phyloP scores from a whole-genome alignment of 2,329 filamentous ascomycete genomes.

The Purpureocillium lavendulum region DNA sequence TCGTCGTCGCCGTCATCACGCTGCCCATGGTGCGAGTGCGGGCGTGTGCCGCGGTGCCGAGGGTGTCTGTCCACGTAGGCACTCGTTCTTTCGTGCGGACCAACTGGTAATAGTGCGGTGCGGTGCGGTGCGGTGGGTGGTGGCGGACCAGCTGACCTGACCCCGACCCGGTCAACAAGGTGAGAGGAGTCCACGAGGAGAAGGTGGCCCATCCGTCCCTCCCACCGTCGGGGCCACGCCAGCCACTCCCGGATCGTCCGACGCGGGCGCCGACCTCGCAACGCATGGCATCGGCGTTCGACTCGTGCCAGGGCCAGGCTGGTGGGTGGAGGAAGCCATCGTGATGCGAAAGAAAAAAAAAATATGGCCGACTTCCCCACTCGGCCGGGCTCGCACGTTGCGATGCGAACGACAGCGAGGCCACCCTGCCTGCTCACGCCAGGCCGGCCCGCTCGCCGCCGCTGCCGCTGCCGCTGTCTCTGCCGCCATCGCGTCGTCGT shows the following conservation, averaged over 20 bases:
- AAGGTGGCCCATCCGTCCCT: no score
- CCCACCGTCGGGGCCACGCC: neutral
- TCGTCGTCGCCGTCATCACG: no score
- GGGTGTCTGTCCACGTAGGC: no score
- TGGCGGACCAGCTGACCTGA: neutral
- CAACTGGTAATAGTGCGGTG: no score
- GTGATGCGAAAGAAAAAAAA: neutral
- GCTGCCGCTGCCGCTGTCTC: slow-evolving; percentile 4
- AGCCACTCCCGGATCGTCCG: neutral
- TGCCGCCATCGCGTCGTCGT: slow-evolving; percentile 4
- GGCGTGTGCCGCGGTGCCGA: no score
- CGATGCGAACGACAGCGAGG: no score
- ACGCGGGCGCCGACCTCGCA: neutral
- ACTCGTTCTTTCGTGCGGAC: no score
- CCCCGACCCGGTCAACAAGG: neutral
- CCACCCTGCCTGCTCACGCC: no score
- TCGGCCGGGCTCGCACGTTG: neutral
- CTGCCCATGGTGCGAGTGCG: no score
- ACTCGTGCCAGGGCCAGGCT: neutral
- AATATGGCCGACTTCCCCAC: neutral
- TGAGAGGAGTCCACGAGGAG: no score
- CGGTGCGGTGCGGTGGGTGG: neutral
- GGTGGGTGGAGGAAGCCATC: neutral
- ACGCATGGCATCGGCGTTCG: slow-evolving; percentile 7
- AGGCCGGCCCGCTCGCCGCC: no score